Conservation (phyloP, 331 rosid genomes). For the Acacia pycnantha region DNA sequence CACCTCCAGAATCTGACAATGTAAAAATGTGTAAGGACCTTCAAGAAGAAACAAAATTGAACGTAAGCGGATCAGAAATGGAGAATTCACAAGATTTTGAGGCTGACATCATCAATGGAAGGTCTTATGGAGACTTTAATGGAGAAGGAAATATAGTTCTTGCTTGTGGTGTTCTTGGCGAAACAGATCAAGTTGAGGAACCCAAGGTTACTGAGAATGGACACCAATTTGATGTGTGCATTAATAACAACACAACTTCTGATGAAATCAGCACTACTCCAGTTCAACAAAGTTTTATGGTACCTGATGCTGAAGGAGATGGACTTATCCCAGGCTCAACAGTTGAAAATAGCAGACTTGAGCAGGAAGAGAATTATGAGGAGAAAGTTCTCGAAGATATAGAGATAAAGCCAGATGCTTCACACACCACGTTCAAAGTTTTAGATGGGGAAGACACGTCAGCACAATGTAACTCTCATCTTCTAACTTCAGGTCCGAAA, state of each 20-base stretch:
- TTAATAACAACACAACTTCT: conserved; percentile 32
- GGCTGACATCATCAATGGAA: conserved; percentile 19
- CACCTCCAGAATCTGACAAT: conserved; percentile 33
- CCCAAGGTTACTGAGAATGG: conserved; percentile 30
- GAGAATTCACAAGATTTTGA: conserved; percentile 29
- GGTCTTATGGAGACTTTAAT: conserved; percentile 13
- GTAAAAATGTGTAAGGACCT: conserved; percentile 37
- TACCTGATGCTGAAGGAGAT: conserved; percentile 29
- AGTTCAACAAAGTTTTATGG: conserved; percentile 23
- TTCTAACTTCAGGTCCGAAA: conserved; percentile 24
- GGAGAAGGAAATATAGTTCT: conserved; percentile 21
- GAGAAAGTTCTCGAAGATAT: conserved; percentile 33
- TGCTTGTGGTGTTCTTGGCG: conserved; percentile 11
- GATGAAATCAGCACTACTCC: conserved; percentile 24
- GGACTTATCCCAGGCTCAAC: conserved; percentile 18
- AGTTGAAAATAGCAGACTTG: conserved; percentile 21
- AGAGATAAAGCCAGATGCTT: conserved; percentile 27
- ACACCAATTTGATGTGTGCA: conserved; percentile 15
- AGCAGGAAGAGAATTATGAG: conserved; percentile 22
- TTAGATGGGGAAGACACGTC: conserved; percentile 26
- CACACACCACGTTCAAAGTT: conserved; percentile 10
- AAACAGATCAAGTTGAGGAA: conserved; percentile 27
- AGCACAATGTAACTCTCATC: conserved; percentile 21
- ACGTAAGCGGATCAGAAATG: conserved; percentile 29
- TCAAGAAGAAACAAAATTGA: conserved; percentile 30